Base-by-base conservation (phyloP, 371 early-diverging fungal genomes). In the Syncephalastrum monosporum region DNA sequence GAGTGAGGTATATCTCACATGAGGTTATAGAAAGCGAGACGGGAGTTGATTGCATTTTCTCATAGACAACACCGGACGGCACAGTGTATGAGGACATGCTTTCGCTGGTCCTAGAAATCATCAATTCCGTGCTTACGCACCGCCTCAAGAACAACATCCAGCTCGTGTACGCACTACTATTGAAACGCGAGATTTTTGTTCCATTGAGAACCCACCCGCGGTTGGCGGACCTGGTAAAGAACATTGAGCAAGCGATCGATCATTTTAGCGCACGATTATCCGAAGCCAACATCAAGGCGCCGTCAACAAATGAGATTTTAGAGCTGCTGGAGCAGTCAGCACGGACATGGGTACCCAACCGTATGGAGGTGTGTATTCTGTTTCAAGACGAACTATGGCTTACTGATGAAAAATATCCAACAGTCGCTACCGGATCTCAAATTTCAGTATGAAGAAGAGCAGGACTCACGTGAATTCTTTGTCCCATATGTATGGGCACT, bases 401-500 rank as follows among this genome's bases (percentile, higher is more conserved):
- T 5, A 56, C 14, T 21, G 27, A 33, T 5, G n/a, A 46, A 24
- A 46, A 45, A 51, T 4, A 38, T 3, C 0, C 7, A 33, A 33
- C 61, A 72, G 77, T 17, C 69, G 5, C 64, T 82, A 38, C 80
- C 83, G 1, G 81, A 82, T 38, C 69, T 90, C 48, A 85, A 83
- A 60, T 89, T 88, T 56, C 75, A 83, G 55, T 89, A 86, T 60
- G 83, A 87, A 55, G 85, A 87, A 65, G 84, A 84, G 25, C 64
- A 69, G 46, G 82, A 84, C 51, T 75, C 83, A 5, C 77, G 64
- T 54, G 77, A 81, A 43, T 91, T 91, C 57, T 87, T 86, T 69
- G 73, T 86, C 47, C 89, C 90, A 1, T 89, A 87, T 65, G 81
- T 86, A 5, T 91, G 91, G 91, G 79, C 82, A 5, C 49, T 87